These are phyloP conservation scores for Podosphaera fusca DNA, from an alignment of 2,329 filamentous ascomycete species.

Conservation along the genomic window DNA sequence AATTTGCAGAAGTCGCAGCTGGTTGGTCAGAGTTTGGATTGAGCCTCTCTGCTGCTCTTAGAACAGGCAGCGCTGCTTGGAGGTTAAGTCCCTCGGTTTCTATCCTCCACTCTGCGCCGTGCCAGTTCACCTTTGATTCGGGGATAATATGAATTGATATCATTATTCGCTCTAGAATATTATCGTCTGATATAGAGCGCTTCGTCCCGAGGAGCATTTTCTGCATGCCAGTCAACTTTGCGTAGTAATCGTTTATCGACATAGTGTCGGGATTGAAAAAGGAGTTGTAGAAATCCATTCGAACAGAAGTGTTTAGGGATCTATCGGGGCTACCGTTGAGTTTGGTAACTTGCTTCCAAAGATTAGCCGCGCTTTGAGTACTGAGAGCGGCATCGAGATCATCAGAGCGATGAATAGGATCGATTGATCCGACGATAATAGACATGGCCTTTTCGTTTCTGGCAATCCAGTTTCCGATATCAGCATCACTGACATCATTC, in stretches of 20 bases:
- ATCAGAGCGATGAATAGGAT: neutral
- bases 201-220: too few relatives aligned
- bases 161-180: too few relatives aligned
- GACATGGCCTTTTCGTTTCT: neutral
- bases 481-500: too few relatives aligned
- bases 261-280: neutral
- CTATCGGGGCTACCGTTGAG: neutral
- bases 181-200: too few relatives aligned
- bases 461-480: neutral
- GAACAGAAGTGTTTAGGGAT: neutral
- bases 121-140: neutral
- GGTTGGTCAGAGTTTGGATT: too few relatives aligned
- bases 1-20: too few relatives aligned
- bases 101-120: neutral
- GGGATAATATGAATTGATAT: too few relatives aligned
- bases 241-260: neutral
- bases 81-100: neutral
- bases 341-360: neutral
- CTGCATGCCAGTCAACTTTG: neutral
- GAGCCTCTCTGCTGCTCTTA: too few relatives aligned
- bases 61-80: neutral
- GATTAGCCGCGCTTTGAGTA: neutral
- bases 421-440: neutral
- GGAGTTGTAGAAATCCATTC: neutral
- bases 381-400: neutral